phyloP scores from a whole-genome alignment of 768 basidiomycete genomes.

The Agrocybe pediades region DNA sequence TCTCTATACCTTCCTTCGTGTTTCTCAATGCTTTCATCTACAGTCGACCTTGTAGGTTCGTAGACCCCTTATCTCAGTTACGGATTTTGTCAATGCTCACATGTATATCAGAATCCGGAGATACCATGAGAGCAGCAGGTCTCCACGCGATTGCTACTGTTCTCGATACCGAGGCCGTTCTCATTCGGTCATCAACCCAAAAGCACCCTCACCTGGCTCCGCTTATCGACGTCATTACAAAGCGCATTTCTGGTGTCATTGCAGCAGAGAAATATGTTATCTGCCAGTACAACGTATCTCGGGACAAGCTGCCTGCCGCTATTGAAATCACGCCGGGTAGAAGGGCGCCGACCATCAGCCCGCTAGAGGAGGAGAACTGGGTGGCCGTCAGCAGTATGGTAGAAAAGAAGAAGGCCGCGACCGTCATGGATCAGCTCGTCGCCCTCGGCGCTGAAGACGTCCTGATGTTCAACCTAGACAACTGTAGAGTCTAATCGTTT shows the following conservation, averaged over 20 bases:
- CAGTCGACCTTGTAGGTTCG: conserved; percentile 94
- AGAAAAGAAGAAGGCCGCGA: conserved; percentile 76
- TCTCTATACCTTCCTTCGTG: not conserved
- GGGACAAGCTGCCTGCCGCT: conserved; percentile 62
- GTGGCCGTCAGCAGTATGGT: conserved; percentile 93
- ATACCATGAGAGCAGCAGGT: conserved; percentile 99
- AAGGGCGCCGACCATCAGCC: conserved; percentile 84
- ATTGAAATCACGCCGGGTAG: conserved; percentile 83
- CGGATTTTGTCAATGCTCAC: not conserved
- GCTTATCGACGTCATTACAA: conserved; percentile 79
- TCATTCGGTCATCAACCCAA: conserved; percentile 76
- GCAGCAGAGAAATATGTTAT: conserved; percentile 86
- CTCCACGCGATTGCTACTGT: conserved; percentile 91
- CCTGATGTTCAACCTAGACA: conserved; percentile 85
- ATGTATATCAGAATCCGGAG: conserved; percentile 79
- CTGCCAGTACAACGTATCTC: conserved; percentile 90
- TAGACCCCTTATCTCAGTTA: conserved; percentile 6
- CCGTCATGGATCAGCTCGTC: conserved; percentile 87
- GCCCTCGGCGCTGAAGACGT: conserved; percentile 88
- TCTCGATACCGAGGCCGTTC: conserved; percentile 82
- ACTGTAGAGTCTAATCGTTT: conserved; percentile 78
- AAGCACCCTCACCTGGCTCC: conserved; percentile 65
- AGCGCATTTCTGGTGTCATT: conserved; percentile 89
- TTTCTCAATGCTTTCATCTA: conserved; percentile 4
- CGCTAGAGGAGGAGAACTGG: conserved; percentile 84